Percentiles rank a stretch among this genome's conserved stretches.
These are phyloP conservation scores for Colletotrichum ledebouriae DNA, from an alignment of 2,329 filamentous ascomycete species.

Conservation along the genomic window DNA sequence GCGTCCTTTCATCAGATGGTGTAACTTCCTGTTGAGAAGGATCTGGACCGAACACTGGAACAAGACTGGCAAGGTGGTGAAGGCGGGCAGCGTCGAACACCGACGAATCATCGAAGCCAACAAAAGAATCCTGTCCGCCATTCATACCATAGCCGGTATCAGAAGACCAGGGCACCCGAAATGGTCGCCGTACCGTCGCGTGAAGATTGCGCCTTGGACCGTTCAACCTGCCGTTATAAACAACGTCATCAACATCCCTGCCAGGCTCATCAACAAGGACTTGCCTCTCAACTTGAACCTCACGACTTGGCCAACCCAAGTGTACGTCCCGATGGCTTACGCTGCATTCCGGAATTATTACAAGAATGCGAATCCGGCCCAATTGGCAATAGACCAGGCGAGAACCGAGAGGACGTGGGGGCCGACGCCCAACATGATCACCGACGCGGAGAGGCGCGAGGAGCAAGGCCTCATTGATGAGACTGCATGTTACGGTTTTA, in stretches of 20 bases:
- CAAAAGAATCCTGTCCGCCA: conserved; percentile 26
- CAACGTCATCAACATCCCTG: not conserved
- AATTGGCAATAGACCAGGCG: not conserved
- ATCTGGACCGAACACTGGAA: not conserved
- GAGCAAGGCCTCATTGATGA: not conserved
- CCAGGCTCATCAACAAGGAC: not conserved
- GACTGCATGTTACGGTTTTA: conserved; percentile 24
- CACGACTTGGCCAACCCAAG: not conserved
- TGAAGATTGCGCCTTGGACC: not conserved
- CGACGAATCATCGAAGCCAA: conserved; percentile 29
- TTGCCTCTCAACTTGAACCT: not conserved
- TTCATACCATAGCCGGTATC: conserved; percentile 16
- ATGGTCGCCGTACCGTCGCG: not conserved
- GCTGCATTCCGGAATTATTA: conserved; percentile 4
- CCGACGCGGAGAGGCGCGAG: not conserved
- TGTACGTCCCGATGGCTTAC: conserved; percentile 1
- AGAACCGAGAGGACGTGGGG: conserved; percentile 4
- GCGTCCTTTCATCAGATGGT: not conserved
- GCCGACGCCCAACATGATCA: conserved; percentile 3
- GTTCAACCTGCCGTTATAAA: no score
- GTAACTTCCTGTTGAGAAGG: not conserved
- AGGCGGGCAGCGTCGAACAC: conserved; percentile 2
- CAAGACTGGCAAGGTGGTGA: not conserved
- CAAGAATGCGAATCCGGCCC: no score
- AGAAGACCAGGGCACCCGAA: conserved; percentile 14